Evolutionary conservation across 2,329 filamentous ascomycete species (phyloP).

Genomic region (Cercospora sojina): DNA sequence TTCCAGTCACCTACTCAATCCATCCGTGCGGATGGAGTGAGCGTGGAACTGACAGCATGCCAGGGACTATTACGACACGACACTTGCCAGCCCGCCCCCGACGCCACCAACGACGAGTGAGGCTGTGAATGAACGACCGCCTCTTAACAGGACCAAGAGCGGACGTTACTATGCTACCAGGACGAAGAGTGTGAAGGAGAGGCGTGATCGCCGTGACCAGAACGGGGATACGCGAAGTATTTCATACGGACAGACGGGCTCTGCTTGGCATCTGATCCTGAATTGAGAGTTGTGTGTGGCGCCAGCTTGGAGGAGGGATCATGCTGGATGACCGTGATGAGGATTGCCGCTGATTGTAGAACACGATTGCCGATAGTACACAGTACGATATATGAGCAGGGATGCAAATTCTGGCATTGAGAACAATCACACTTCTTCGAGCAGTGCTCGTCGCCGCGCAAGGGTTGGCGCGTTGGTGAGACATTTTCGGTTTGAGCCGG

Average conservation of each 20-base stretch:
- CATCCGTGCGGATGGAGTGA: not conserved
- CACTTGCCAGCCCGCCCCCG: not conserved
- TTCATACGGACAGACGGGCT: constrained; percentile 11
- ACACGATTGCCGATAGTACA: constrained; percentile 2
- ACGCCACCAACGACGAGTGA: not conserved
- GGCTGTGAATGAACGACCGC: not conserved
- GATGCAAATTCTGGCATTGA: not conserved
- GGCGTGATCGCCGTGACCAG: constrained; percentile 8
- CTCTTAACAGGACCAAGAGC: constrained; percentile 9
- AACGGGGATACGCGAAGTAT: not conserved
- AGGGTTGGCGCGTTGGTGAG: not conserved
- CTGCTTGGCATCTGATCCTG: constrained; percentile 13
- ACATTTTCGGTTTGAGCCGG: not conserved
- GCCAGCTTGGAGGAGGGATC: not conserved
- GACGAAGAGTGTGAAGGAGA: constrained; percentile 12
- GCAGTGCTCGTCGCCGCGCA: not conserved
- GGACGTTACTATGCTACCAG: constrained; percentile 13
- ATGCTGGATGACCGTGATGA: constrained; percentile 7
- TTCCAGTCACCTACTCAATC: constrained; percentile 10
- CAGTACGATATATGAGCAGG: not conserved
- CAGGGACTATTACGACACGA: constrained; percentile 3
- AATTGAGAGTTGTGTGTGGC: not conserved
- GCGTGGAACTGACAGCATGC: constrained; percentile 3
- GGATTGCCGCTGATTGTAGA: not conserved
- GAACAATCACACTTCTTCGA: not conserved